A percentile compares a stretch with the other conserved stretches of the same genome.
Conservation (phyloP, 148 eudicot genomes). For the Rheum nobile region DNA sequence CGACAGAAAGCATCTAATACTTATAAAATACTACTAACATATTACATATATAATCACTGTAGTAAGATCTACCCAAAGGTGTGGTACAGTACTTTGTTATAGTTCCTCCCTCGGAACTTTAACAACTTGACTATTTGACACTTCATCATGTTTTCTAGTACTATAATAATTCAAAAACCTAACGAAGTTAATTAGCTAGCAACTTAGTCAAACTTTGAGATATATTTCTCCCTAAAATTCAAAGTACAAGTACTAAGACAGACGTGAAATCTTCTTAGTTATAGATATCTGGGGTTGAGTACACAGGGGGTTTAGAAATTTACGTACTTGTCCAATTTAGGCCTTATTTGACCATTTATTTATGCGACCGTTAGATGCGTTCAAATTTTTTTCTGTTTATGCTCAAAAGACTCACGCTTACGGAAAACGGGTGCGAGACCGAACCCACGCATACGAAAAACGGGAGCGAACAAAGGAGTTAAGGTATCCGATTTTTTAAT, state of each 20-base stretch:
- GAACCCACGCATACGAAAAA: no score
- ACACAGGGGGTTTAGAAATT: no score
- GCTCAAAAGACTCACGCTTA: no score
- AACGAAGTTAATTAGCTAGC: neutral
- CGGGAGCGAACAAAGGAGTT: no score
- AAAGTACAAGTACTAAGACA: neutral
- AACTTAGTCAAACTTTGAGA: neutral
- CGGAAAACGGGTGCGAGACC: no score
- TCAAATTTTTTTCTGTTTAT: no score
- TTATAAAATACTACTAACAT: conserved; percentile 5
- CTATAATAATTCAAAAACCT: neutral
- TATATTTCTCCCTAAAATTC: neutral
- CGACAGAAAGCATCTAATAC: neutral
- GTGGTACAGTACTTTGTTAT: neutral
- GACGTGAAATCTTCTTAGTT: neutral
- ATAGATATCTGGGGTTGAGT: no score
- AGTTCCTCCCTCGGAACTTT: neutral
- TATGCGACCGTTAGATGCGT: no score
- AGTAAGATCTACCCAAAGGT: conserved; percentile 18
- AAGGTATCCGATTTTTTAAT: no score
- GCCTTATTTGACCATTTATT: no score
- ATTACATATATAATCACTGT: no score
- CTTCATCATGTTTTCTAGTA: neutral
- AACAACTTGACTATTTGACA: neutral
- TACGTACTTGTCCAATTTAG: no score